Evolutionary conservation across 495 filamentous ascomycete species (phyloP), one percentile per base, ranked within the genome.

Genomic region (Trichoderma reesei): DNA sequence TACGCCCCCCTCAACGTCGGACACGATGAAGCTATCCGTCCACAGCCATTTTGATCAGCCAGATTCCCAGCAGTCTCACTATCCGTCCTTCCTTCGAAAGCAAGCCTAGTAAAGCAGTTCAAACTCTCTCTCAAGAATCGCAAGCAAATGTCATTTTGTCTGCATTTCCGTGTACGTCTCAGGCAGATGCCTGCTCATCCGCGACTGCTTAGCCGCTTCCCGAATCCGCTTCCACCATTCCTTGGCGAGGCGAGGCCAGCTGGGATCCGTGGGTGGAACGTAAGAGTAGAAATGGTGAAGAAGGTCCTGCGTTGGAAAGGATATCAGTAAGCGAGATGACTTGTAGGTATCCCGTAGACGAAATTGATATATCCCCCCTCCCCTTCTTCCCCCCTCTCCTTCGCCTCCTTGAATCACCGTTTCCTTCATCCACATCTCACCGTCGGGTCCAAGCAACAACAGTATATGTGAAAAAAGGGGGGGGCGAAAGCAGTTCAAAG

Each of bases 121-220:
- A 2, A 48, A 48, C 16, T n/a, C 1, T 18, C 44, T 18, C 42
- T n/a, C n/a, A n/a, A 46, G 41, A 48, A 48, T 48, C n/a, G 20
- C 20, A n/a, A 14, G 20, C 44, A 20, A 14, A 31, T 8, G 9
- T 44, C 61, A 67, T 71, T 68, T 70, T 65, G 73, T 77, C 79
- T 51, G 80, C 76, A 72, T 79, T 78, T 63, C 77, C 74, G 42
- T 20, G 39, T 61, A 62, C 5, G 31, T 44, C 14, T 65, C 42
- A 1, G 64, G 64, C 31, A 65, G 59, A 48, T 65, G 48, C 36
- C 64, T 34, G 64, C 64, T 51, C 59, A 65, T 41, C n/a, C 56
- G 42, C 41, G 59, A 61, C 64, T 65, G 39, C 42, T 48, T 65
- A 5, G 64, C 64, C 18, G 59, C 51, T 18, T 41, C 26, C 14